Conservation (phyloP, 1,284 basidiomycete genomes). For the Ustilago lituana region DNA sequence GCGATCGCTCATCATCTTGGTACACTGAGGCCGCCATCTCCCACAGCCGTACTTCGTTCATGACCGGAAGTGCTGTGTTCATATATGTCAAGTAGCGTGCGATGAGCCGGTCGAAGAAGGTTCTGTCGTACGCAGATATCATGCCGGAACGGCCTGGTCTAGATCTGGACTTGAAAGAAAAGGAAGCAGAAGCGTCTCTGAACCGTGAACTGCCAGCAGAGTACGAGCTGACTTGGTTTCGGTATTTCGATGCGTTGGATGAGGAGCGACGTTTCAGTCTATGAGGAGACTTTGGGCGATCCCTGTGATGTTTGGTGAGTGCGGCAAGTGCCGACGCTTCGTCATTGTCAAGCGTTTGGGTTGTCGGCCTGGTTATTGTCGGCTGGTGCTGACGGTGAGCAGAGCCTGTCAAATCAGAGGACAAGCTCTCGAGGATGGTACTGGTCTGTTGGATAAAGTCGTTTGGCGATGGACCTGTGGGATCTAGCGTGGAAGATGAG, state of each 20-base stretch:
- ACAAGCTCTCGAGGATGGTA: conserved; percentile 44
- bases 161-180: conserved; percentile 25
- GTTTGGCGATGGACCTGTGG: conserved; percentile 27
- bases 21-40: conserved; percentile 33
- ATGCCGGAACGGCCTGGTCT: conserved; percentile 16
- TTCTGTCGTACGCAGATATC: conserved; percentile 37
- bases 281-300: conserved; percentile 26
- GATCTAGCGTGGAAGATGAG: conserved; percentile 13
- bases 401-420: conserved; percentile 29
- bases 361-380: conserved; percentile 1
- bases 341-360: conserved; percentile 35
- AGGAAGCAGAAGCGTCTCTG: conserved; percentile 6
- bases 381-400: conserved; percentile 15
- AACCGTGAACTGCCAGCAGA: conserved; percentile 7
- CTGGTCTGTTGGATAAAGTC: conserved; percentile 45
- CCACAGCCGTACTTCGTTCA: conserved; percentile 33
- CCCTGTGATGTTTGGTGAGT: conserved; percentile 25
- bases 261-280: conserved; percentile 35
- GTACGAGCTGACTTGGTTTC: conserved; percentile 20
- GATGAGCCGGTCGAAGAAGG: conserved; percentile 40
- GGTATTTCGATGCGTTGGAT: conserved; percentile 36
- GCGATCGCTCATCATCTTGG: conserved; percentile 25
- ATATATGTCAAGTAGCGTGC: conserved; percentile 44
- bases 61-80: conserved; percentile 38
- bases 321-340: conserved; percentile 37